Percentiles rank a stretch among this genome's conserved stretches.
These are phyloP conservation scores for Vigna mungo DNA, from an alignment of 306 rosid species.

Conservation along the genomic window DNA sequence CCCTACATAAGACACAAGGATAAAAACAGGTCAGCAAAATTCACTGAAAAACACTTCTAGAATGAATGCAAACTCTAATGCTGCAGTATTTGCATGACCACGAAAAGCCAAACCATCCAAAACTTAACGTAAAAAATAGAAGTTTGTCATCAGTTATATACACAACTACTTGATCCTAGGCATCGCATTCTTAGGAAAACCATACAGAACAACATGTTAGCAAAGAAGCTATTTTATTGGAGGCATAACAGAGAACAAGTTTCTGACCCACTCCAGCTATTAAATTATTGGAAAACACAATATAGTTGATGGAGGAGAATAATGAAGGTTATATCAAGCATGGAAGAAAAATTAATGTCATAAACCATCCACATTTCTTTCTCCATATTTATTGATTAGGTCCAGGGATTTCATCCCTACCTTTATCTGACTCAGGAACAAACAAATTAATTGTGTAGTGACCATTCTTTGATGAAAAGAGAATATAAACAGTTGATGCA, in stretches of 20 bases:
- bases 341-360: background rate
- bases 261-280: conserved; percentile 13
- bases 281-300: conserved; percentile 19
- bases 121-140: background rate
- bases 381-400: background rate
- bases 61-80: conserved; percentile 38
- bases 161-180: background rate
- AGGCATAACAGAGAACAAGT: background rate
- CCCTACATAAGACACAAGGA: conserved; percentile 56
- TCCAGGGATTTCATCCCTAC: background rate
- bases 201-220: conserved; percentile 11
- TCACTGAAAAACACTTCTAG: conserved; percentile 18
- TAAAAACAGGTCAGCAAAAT: conserved; percentile 27
- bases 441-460: conserved; percentile 10
- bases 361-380: background rate
- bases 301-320: background rate
- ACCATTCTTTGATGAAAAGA: background rate
- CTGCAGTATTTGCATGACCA: background rate
- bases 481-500: conserved; percentile 24
- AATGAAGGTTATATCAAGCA: background rate
- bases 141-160: conserved; percentile 7
- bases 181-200: conserved; percentile 12
- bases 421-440: conserved; percentile 3
- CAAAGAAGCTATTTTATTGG: conserved; percentile 19
- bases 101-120: conserved; percentile 15